Evolutionary conservation across 768 basidiomycete genomes (phyloP).

Genomic region (Leccinum arenicola): DNA sequence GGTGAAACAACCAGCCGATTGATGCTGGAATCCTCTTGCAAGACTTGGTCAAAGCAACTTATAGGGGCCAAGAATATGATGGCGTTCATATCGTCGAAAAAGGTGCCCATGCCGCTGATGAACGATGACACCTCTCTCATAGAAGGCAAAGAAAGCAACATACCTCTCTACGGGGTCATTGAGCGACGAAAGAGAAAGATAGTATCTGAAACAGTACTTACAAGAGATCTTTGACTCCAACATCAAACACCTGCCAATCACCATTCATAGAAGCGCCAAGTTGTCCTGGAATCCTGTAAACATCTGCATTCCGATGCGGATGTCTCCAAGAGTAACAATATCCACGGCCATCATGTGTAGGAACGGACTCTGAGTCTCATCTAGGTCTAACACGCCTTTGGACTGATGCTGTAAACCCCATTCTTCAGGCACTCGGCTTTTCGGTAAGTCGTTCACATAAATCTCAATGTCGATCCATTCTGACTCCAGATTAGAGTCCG

Average conservation of each 20-base stretch:
- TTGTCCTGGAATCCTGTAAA: constrained; percentile 28
- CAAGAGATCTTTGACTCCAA: constrained; percentile 69
- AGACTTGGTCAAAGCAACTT: constrained; percentile 68
- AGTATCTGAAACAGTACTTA: constrained; percentile 32
- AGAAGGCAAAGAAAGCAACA: constrained; percentile 21
- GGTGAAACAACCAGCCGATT: constrained; percentile 54
- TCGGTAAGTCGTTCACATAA: too few species aligned
- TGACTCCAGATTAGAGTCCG: too few species aligned
- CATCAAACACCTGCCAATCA: constrained; percentile 78
- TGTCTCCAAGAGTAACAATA: too few species aligned
- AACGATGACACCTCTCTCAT: constrained; percentile 2
- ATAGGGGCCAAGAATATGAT: constrained; percentile 77
- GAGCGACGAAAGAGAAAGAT: background rate
- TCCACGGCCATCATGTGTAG: too few species aligned
- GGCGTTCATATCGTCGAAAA: constrained; percentile 72
- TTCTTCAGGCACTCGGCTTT: too few species aligned
- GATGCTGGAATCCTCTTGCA: constrained; percentile 58
- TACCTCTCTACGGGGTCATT: constrained; percentile 48
- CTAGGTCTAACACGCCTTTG: too few species aligned
- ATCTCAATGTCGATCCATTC: too few species aligned
- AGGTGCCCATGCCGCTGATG: constrained; percentile 66
- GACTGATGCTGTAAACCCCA: too few species aligned
- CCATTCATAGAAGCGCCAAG: constrained; percentile 51
- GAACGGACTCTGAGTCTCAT: too few species aligned
- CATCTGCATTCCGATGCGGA: background rate